Percentiles rank a stretch among this genome's conserved stretches.
Evolutionary conservation across 306 rosid genomes (phyloP).

Genomic region (Rosa rugosa): DNA sequence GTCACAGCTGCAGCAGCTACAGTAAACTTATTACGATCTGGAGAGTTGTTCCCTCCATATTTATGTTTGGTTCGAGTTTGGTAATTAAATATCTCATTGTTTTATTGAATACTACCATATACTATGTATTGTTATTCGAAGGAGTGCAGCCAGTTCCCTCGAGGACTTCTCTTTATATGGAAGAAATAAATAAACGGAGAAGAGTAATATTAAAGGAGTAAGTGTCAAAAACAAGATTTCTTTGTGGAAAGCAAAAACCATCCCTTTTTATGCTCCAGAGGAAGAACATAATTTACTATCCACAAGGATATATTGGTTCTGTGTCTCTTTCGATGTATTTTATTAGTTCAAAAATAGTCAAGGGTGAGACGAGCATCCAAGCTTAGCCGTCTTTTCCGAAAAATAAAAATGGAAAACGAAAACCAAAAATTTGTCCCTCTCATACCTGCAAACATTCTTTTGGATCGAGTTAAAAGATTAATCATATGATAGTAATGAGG

Average conservation of each 20-base stretch:
- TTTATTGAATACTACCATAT: neutral
- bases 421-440: neutral
- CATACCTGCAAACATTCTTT: neutral
- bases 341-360: too few species aligned
- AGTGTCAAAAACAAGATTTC: too few species aligned
- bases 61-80: neutral
- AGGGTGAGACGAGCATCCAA: too few species aligned
- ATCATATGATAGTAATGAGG: neutral
- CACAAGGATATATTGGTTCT: too few species aligned
- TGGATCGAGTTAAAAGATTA: neutral
- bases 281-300: too few species aligned
- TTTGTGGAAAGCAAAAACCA: neutral
- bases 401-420: neutral
- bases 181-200: neutral
- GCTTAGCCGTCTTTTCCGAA: too few species aligned
- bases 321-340: too few species aligned
- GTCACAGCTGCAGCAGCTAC: neutral
- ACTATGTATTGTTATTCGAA: neutral
- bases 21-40: neutral
- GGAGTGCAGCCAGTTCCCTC: neutral
- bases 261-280: too few species aligned
- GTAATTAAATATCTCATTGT: neutral
- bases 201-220: neutral
- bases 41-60: neutral
- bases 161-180: neutral